Evolutionary conservation across 495 filamentous ascomycete species (phyloP).

Genomic region (Penicillium ucsense): DNA sequence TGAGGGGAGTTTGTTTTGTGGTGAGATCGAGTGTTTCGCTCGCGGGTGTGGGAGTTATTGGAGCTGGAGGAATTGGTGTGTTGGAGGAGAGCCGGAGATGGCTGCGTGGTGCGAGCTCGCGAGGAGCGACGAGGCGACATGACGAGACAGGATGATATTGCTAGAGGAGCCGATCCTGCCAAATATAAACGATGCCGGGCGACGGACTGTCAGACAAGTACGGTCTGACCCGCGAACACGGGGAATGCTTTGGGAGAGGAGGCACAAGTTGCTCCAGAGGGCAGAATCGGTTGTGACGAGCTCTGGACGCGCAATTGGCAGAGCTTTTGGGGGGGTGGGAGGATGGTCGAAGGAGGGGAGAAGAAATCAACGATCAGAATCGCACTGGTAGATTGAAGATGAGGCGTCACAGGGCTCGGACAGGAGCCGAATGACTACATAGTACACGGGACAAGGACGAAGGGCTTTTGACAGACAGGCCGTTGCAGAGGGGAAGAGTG

Average conservation of each 20-base stretch:
- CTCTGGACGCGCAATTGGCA: constrained; percentile 18
- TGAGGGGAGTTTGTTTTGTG: constrained; percentile 64
- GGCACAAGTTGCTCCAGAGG: constrained; percentile 4
- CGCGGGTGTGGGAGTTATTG: constrained; percentile 58
- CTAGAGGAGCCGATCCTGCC: no score
- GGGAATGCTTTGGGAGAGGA: not conserved
- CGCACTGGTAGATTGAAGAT: constrained; percentile 20
- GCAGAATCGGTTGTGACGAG: constrained; percentile 16
- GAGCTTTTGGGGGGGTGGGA: constrained; percentile 13
- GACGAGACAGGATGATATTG: constrained; percentile 1
- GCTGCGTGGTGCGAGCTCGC: constrained; percentile 75
- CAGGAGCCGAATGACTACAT: constrained; percentile 36
- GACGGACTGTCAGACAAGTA: not conserved
- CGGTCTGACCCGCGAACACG: constrained; percentile 1
- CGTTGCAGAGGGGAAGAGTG: constrained; percentile 20
- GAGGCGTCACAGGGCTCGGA: constrained; percentile 28
- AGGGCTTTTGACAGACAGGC: constrained; percentile 14
- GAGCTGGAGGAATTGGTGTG: constrained; percentile 68
- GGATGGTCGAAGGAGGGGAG: not conserved
- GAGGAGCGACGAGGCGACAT: constrained; percentile 84
- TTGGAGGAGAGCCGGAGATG: constrained; percentile 54
- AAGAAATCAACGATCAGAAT: constrained; percentile 15
- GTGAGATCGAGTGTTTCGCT: constrained; percentile 60
- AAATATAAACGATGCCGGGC: no score
- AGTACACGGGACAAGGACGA: constrained; percentile 25